Conservation (phyloP, 2,329 filamentous ascomycete species). For the Phaeoacremonium minimum region DNA sequence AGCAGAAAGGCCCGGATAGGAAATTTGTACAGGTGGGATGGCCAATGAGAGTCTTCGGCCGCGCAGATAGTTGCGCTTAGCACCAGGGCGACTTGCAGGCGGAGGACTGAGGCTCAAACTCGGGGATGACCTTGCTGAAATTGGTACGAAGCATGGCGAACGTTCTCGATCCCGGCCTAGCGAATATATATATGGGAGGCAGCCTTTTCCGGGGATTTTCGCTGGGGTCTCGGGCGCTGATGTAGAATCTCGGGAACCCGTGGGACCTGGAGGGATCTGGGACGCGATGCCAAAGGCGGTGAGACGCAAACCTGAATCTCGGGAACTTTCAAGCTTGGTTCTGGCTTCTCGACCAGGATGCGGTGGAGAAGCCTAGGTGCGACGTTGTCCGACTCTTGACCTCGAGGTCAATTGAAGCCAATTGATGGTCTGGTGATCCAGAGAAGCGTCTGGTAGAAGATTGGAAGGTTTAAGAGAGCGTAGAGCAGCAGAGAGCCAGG, state of each 20-base stretch:
- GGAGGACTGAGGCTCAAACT: constrained; percentile 14
- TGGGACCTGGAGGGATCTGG: constrained; percentile 2
- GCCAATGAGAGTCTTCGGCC: constrained; percentile 15
- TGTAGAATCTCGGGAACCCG: constrained; percentile 4
- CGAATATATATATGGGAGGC: background rate
- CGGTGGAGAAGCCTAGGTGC: background rate
- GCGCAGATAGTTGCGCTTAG: constrained; percentile 9
- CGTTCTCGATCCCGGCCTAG: constrained; percentile 4
- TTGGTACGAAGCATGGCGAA: constrained; percentile 19
- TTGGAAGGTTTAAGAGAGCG: background rate
- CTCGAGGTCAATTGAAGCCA: background rate
- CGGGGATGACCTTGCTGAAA: constrained; percentile 11
- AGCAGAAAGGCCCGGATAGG: constrained; percentile 17
- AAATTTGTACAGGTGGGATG: constrained; percentile 19
- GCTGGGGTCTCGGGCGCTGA: constrained; percentile 1
- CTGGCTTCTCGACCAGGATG: constrained; percentile 1
- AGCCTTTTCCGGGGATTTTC: background rate
- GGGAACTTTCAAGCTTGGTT: background rate
- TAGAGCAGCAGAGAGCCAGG: background rate
- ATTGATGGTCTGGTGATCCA: background rate
- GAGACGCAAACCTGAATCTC: background rate
- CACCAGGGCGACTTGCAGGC: constrained; percentile 9
- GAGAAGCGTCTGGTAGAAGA: too few species aligned
- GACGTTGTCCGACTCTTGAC: background rate
- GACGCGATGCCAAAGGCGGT: background rate